phyloP scores from a whole-genome alignment of 2,329 filamentous ascomycete genomes.

The Colletotrichum sp. region DNA sequence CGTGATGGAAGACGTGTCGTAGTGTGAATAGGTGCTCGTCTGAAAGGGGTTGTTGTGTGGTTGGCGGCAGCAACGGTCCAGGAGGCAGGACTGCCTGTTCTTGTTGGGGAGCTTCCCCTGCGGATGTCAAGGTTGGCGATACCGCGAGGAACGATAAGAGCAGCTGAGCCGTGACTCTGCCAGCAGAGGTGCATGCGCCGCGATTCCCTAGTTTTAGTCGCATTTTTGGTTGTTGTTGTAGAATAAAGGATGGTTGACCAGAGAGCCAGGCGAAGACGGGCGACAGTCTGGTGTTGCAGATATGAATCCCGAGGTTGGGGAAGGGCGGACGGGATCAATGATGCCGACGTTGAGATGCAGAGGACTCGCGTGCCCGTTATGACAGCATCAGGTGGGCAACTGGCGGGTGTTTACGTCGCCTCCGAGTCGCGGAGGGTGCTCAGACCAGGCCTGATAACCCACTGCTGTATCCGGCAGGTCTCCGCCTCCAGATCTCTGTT shows the following conservation, averaged over 20 bases:
- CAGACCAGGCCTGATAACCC: constrained; percentile 4
- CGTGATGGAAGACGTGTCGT: constrained; percentile 92
- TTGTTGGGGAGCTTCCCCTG: constrained; percentile 33
- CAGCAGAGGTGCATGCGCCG: constrained; percentile 56
- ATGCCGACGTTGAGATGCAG: constrained; percentile 13
- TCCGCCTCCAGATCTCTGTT: not conserved
- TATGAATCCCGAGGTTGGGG: not conserved
- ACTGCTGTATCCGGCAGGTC: not conserved
- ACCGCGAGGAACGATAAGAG: constrained; percentile 72
- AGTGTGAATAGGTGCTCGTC: constrained; percentile 70
- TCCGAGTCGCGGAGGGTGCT: constrained; percentile 17
- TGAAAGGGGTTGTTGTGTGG: constrained; percentile 48
- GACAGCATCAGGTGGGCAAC: constrained; percentile 21
- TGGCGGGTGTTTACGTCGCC: constrained; percentile 12
- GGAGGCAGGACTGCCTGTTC: constrained; percentile 50
- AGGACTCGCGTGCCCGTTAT: constrained; percentile 9
- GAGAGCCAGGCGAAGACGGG: not conserved
- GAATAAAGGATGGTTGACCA: not conserved
- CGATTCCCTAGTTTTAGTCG: not conserved
- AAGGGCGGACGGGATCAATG: constrained; percentile 4
- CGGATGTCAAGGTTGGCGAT: constrained; percentile 47
- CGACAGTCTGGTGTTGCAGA: not conserved
- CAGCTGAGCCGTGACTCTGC: constrained; percentile 67
- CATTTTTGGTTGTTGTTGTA: not conserved
- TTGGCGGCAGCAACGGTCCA: constrained; percentile 42